Evolutionary conservation across 2,329 filamentous ascomycete species (phyloP), one percentile per base, ranked within the genome.

Genomic region (Fusarium ambrosium): DNA sequence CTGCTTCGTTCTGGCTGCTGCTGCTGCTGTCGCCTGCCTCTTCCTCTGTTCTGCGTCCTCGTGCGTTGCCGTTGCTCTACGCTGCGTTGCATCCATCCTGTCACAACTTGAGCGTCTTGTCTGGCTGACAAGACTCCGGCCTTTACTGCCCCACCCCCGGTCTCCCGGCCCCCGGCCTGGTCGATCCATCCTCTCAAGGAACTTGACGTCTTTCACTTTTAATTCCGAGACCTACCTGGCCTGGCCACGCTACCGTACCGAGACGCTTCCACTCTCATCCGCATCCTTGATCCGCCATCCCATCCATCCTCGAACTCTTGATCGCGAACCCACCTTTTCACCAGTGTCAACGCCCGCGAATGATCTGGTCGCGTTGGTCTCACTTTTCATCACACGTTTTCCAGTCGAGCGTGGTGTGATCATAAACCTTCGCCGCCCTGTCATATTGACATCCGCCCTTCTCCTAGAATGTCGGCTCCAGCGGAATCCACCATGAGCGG

Each of bases 401-500:
- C 53, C 73, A 48, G 66, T 71, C 60, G 70, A 64, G 68, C 70
- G 75, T 79, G 77, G 76, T 78, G 77, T 77, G 76, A 73, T 75
- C 72, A 74, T 70, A 75, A 73, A 58, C 73, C 70, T 72, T 69
- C 63, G 58, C 58, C 72, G 34, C 68, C 70, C 65, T 72, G 70
- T 64, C 67, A 37, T 36, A 55, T 13, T 13, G 11, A 32, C 32
- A 55, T 63, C 69, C 61, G 62, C 63, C 69, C 61, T 72, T 73
- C 62, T 71, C 58, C 64, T 62, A 79, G 67, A 74, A 82, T 81
- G 80, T 80, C 79, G 75, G 79, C 81, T 73, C 69, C 79, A 68
- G 70, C 79, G 78, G 80, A 83, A 72, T 74, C 80, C 72, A 79
- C 79, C 75, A 80, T 78, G 77, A 79, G 70, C 68, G 79, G 81